phyloP scores from a whole-genome alignment of 2,329 filamentous ascomycete species.

The Sarocladium oryzae region DNA sequence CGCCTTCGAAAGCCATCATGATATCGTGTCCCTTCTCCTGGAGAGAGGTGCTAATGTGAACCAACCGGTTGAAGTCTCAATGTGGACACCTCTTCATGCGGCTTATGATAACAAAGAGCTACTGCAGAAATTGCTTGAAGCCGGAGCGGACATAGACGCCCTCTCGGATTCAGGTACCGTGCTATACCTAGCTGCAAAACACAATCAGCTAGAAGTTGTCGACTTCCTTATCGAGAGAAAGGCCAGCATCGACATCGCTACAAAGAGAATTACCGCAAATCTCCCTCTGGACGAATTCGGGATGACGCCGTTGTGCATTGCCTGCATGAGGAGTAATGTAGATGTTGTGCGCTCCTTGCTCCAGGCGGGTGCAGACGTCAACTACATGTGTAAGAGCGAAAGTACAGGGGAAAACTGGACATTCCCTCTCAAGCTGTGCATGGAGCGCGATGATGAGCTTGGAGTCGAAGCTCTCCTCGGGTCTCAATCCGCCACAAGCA shows the following conservation, averaged over 20 bases:
- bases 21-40: slow-evolving; percentile 22
- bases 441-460: neutral
- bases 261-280: neutral
- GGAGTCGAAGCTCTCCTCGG: neutral
- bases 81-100: slow-evolving; percentile 32
- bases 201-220: neutral
- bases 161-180: slow-evolving; percentile 4
- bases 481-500: neutral
- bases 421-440: neutral
- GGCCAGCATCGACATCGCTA: neutral
- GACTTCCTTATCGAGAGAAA: neutral
- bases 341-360: neutral
- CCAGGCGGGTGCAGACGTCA: slow-evolving; percentile 9
- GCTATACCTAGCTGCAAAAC: neutral
- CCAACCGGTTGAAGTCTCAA: slow-evolving; percentile 26
- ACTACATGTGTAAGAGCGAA: neutral
- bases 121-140: slow-evolving; percentile 20
- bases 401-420: neutral
- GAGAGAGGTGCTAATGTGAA: slow-evolving; percentile 25
- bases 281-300: neutral
- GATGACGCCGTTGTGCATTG: slow-evolving; percentile 16
- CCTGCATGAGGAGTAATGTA: neutral
- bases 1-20: slow-evolving; percentile 19
- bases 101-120: slow-evolving; percentile 24
- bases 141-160: slow-evolving; percentile 24